Base-by-base conservation (phyloP, 129 eudicot genomes). In the Lactuca saligna region DNA sequence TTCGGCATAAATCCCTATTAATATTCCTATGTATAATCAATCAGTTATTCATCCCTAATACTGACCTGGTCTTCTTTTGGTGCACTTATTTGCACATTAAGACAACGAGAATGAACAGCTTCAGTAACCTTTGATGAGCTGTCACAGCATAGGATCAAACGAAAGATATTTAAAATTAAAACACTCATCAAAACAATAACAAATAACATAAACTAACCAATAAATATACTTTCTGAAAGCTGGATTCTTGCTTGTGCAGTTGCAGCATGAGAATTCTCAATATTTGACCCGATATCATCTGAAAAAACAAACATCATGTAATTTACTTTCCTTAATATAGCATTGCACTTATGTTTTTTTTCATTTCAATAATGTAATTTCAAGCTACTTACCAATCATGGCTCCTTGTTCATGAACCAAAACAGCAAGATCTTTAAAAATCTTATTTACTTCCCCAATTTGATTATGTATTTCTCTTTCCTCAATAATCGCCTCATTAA, bases 61-160 rank as follows among this genome's bases (percentile, higher is more conserved):
- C 84, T 73, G 44, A 84, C 98, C 98, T 92, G 82, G 17, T 72
- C 88, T 69, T 87, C 89, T 38, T 83, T 77, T 54, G 98, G 98
- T 65, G 96, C 91, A 81, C 54, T 89, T 68, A 92, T 80, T 68
- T 95, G 75, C 56, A 92, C 78, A 78, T 89, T 89, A 38, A 92
- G 83, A 53, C 98, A 92, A 59, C 98, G 95, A 58, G 98, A 92
- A 37, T 96, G 96, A 31, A 92, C 96, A 37, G 96, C 98, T 87
- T 92, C 98, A 44, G 90, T 89, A 53, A 92, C 98, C 71, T 83
- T 92, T 14, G 98, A 92, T 12, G 98, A 92, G 76, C 98, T 92
- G 70, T 89, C 82, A 82, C 95, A 92, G 67, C 98, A 92, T 17
- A 92, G 75, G 61, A 92, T 92, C 69, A 92, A 25, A 25, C 29